Base-by-base conservation (phyloP, 202 grass and related monocot genomes). In the Carex sylvatica region DNA sequence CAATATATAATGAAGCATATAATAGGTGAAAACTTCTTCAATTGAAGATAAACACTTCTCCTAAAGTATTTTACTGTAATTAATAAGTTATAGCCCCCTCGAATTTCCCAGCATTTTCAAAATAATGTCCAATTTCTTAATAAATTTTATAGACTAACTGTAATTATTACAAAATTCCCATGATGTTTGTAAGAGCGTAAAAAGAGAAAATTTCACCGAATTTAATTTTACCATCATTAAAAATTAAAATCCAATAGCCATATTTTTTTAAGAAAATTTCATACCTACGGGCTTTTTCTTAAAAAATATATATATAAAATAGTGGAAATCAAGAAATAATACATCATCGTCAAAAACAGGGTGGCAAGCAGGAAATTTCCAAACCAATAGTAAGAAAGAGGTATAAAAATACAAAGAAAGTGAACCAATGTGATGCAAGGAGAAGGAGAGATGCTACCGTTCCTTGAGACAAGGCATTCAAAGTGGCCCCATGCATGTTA, bases 401-500 rank as follows among this genome's bases (percentile, higher is more conserved):
- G n/a, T 62, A 24, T 13, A 24, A 51, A 26, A 44, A 51, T 3
- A 26, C 16, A 59, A 59, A 59, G 42, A 46, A 46, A 46, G n/a
- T 59, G 18, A 13, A 31, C 33, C 42, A 13, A 74, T 53, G 76
- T 79, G 55, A 79, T 9, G n/a, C 12, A 44, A 31, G 53, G 63
- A 63, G 53, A 28, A 28, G 28, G 63, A 63, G 53, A 72, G 61
- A 61, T 82, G 84, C 22, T 74, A 54, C 53, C 26, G 42, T 80
- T 81, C 55, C 78, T 19, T 56, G 55, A 40, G 78, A 86, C 84
- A 86, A 53, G 55, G 77, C 78, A 64, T 82, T 82, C 67, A 82
- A 86, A 26, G 31, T 53, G 78, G 66, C 13, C 77, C 53, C 46
- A 8, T 56, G 16, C 31, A 33, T 42, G 7, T 46, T 74, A 47